A percentile compares a stretch with the other conserved stretches of the same genome.
These are phyloP conservation scores for Corynascus novoguineensis DNA, from an alignment of 495 filamentous ascomycete species.

Conservation along the genomic window DNA sequence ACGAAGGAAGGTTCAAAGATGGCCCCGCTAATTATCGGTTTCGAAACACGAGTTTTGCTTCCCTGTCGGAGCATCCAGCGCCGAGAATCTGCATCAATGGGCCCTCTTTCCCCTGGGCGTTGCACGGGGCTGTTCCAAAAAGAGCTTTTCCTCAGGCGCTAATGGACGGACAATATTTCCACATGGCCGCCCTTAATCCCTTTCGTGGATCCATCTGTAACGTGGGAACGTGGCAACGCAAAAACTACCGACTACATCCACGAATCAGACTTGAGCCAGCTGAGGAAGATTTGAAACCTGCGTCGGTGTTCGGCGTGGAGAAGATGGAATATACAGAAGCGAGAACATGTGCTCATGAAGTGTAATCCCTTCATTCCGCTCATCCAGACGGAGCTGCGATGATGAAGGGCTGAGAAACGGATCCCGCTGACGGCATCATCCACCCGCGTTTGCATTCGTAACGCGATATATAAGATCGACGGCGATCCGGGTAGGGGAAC, in stretches of 20 bases:
- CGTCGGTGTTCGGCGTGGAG: too few species aligned
- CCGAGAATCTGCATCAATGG: not conserved
- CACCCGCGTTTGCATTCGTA: not conserved
- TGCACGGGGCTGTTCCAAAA: not conserved
- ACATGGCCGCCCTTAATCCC: not conserved
- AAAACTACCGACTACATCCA: not conserved
- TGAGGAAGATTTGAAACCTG: too few species aligned
- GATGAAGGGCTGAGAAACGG: not conserved
- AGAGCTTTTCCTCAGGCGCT: not conserved
- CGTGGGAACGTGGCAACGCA: not conserved
- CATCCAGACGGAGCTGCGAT: not conserved
- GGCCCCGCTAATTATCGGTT: too few species aligned
- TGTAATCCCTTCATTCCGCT: too few species aligned
- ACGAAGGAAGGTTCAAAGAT: too few species aligned
- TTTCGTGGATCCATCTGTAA: not conserved
- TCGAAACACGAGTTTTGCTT: not conserved
- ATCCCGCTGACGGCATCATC: not conserved
- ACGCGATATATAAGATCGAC: not conserved
- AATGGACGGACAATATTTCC: not conserved
- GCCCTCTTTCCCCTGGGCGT: not conserved
- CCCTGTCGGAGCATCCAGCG: not conserved
- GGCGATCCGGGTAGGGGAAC: too few species aligned
- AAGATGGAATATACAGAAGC: too few species aligned
- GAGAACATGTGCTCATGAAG: too few species aligned
- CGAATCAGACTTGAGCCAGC: too few species aligned